These are phyloP conservation scores for Babesia ovis DNA, from an alignment of 169 alveolate genomes.

Conservation along the genomic window DNA sequence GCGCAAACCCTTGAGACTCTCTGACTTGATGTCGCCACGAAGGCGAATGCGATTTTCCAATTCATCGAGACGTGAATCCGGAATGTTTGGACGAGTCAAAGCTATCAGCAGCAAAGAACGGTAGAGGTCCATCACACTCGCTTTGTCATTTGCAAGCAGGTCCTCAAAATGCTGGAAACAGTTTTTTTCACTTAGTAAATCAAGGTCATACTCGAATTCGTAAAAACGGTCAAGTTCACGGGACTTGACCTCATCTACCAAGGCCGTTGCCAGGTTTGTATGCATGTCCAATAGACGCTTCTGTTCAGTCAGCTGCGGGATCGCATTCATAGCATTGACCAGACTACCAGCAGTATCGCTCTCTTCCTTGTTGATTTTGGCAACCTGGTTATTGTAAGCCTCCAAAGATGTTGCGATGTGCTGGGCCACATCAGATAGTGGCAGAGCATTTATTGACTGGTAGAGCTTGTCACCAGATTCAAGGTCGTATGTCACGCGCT, in stretches of 20 bases:
- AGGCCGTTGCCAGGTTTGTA: slow-evolving; percentile 81
- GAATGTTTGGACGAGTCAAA: slow-evolving; percentile 51
- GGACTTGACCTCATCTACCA: slow-evolving; percentile 79
- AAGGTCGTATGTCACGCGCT: slow-evolving; percentile 61
- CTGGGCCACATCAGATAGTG: slow-evolving; percentile 79
- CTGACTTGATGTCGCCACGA: slow-evolving; percentile 47
- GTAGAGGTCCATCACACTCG: slow-evolving; percentile 68
- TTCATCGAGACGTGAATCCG: slow-evolving; percentile 53
- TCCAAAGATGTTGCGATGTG: slow-evolving; percentile 72
- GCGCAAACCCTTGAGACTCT: slow-evolving; percentile 55
- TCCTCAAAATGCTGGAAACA: slow-evolving; percentile 73
- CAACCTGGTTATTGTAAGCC: slow-evolving; percentile 68
- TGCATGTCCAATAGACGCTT: slow-evolving; percentile 82
- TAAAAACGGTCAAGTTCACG: slow-evolving; percentile 79
- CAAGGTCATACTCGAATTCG: slow-evolving; percentile 78
- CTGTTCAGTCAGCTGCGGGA: slow-evolving; percentile 86
- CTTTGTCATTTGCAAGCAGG: slow-evolving; percentile 63
- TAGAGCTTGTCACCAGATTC: slow-evolving; percentile 68
- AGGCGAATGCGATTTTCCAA: slow-evolving; percentile 62
- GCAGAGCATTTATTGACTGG: slow-evolving; percentile 63
- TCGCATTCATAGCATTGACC: slow-evolving; percentile 81
- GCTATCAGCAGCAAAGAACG: slow-evolving; percentile 70
- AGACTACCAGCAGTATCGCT: slow-evolving; percentile 69
- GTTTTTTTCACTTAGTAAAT: slow-evolving; percentile 68
- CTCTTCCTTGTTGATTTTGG: slow-evolving; percentile 62